Evolutionary conservation across 148 eudicot species (phyloP).

Genomic region (Rhododendron vialii): DNA sequence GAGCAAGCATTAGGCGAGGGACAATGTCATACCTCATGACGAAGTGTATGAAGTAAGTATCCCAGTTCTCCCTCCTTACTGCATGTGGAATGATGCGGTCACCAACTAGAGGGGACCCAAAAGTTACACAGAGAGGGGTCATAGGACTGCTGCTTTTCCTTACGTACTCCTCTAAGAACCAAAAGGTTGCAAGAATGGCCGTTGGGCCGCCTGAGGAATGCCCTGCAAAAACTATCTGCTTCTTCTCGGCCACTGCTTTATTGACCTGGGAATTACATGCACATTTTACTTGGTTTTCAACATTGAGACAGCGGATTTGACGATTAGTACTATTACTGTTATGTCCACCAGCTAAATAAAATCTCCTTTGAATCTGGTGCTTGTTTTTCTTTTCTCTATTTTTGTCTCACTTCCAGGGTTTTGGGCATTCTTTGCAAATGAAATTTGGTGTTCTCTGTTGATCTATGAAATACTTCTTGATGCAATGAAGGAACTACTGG

Average conservation of each 20-base stretch:
- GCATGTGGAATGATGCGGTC: conserved; percentile 58
- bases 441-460: not conserved
- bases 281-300: not conserved
- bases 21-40: conserved; percentile 65
- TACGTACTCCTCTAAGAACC: conserved; percentile 56
- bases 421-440: not conserved
- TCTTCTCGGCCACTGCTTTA: conserved; percentile 41
- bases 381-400: not conserved
- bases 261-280: conserved; percentile 53
- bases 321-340: not conserved
- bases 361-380: not conserved
- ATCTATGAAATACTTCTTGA: not conserved
- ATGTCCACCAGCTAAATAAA: not conserved
- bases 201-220: conserved; percentile 77
- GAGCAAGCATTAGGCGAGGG: conserved; percentile 61
- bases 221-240: conserved; percentile 67
- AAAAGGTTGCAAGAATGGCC: conserved; percentile 77
- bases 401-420: not conserved
- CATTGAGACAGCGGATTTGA: not conserved
- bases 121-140: conserved; percentile 63
- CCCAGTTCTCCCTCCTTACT: conserved; percentile 69
- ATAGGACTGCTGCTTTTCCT: conserved; percentile 13
- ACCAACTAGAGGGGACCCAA: conserved; percentile 82
- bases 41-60: conserved; percentile 57
- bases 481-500: not conserved